Base-by-base conservation (phyloP, 73 alveolate species). In the Paramecium biaurelia region DNA sequence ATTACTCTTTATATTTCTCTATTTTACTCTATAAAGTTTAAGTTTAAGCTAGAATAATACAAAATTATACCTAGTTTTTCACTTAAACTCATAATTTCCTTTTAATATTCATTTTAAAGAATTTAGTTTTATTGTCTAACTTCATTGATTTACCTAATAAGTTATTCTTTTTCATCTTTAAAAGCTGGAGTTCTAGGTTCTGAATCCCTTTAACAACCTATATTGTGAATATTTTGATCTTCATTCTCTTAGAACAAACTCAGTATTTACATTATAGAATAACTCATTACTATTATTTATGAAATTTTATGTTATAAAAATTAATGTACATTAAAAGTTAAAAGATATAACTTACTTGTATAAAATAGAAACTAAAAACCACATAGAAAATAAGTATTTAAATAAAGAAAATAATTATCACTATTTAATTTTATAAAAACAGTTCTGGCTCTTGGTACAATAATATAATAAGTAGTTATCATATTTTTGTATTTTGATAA, bases 201-300 rank as follows among this genome's bases (percentile, higher is more conserved):
- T 14, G 41, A 30, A 26, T 63, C 84, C 26, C 45, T 4, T n/a
- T 2, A 14, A 7, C 30, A 23, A 23, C 68, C 84, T 63, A 23
- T 23, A 30, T 63, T 30, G 5, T 12, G 84, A 26, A 63, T 7
- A 26, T 26, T 21, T 1, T 30, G 41, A 26, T 63, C 84, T 30
- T 63, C 84, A 63, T 63, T 63, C 84, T 63, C 84, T 63, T 21
- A 63, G 84, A 63, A 63, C 49, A 63, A 63, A 30, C 49, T 63
- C 41, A 63, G 84, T 30, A 63, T 63, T 63, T 63, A 63, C 45
- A 32, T 30, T 63, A 63, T 63, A 24, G 84, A 63, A 63, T 63
- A 63, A 63, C 45, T 63, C 84, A 63, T 63, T 53, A 53, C 68
- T 53, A 53, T 53, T 53, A 53, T 53, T 53, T 53, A 53, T 53